Evolutionary conservation across 2,329 filamentous ascomycete genomes (phyloP), one percentile per base, ranked within the genome.

Genomic region (Fusarium solani-melongenae): DNA sequence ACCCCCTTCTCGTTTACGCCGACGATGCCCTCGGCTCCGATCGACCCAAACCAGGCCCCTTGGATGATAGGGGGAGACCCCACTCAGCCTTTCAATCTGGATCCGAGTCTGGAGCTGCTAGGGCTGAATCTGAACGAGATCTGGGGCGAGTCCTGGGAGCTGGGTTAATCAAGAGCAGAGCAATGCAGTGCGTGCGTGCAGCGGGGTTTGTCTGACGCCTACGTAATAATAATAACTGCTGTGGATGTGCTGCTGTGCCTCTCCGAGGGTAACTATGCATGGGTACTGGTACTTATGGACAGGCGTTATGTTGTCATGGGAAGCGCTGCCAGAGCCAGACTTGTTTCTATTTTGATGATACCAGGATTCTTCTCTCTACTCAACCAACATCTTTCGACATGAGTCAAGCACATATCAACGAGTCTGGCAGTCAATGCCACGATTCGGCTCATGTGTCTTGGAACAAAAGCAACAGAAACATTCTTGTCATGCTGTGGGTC

Each of bases 61-160:
- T 84, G 82, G 80, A 78, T 80, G 63, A 75, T 83, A 46, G 76
- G 76, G 53, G 76, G 74, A 34, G 80, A 81, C 64, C 71, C 76
- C 59, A 77, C 79, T 29, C 82, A 83, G 72, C 82, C 80, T 0
- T 85, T 87, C 55, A 88, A 88, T 71, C 84, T 87, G 33, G 88
- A 89, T 65, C 87, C 88, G 67, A 88, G 84, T 73, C 83, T 89
- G 58, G 88, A 89, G 75, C 80, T 87, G 49, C 79, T 89, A 57
- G 88, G 87, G 5, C 82, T 88, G 62, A 88, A 89, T 70, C 78
- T 89, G 59, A 88, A 88, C 68, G 87, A 89, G 71, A 81, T 89
- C 62, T 89, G 88, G 88, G 87, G 86, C 44, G 87, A 88, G 71
- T 83, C 83, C 62, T 86, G 84, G 84, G 83, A 85, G 72, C 76